Base-by-base conservation (phyloP, 1,284 basidiomycete genomes). In the Mrakiaceae sp. region DNA sequence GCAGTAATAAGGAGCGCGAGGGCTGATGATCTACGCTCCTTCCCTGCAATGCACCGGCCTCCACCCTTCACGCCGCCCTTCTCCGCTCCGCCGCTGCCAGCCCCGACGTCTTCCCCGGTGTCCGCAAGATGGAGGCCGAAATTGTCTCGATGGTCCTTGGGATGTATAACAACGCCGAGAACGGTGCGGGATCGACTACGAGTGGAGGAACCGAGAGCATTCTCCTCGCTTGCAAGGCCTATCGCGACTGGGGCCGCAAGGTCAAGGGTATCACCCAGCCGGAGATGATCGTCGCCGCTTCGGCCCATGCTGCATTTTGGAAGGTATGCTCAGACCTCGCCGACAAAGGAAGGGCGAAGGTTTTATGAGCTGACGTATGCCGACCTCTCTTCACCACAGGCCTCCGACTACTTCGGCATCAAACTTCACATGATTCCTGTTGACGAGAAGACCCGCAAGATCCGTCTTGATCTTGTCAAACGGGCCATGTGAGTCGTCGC, bases 131-230 rank as follows among this genome's bases (percentile, higher is more conserved):
- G 95, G 95, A 98, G 74, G 88, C 93, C 7, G 94, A 98, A 74
- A 84, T 98, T 56, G 91, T 98, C 54, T 80, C 88, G n/a, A 97
- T 97, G 88, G 58, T 62, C 51, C 50, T 64, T 10, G 40, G 49
- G 62, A 81, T 80, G 70, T 96, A 88, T 79, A 87, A 91, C 73
- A 86, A 88, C 68, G 87, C 89, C 2, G 11, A 66, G 2, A 78
- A 82, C 57, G 89, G 88, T 8, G 91, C 90, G 2, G 95, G 95
- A 11, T 87, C 87, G 0, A 97, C 93, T 71, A 98, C 95, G 0
- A 89, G 88, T 0, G 95, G 95, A 27, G 95, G 96, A 2, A 98
- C 95, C 0, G 95, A 98, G 75, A 92, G 88, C 12, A 98, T 98
- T 71, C 50, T 66, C 5, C 4, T 62, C 11, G 54, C 60, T 4